Evolutionary conservation across 2,329 filamentous ascomycete species (phyloP).

Genomic region (Emmonsia crescens): DNA sequence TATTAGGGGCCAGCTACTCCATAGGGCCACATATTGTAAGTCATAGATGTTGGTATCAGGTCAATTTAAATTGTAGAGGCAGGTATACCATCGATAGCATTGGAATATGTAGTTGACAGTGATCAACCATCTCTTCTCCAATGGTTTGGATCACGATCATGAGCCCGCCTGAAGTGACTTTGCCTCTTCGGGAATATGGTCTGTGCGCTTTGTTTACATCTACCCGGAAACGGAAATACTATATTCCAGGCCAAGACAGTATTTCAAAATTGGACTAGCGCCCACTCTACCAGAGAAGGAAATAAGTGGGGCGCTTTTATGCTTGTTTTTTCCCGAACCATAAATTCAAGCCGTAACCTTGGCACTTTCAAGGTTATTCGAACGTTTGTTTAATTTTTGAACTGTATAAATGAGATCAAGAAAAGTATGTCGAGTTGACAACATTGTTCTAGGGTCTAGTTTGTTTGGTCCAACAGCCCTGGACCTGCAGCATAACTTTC

Average conservation of each 20-base stretch:
- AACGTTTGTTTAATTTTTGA: neutral
- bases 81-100: neutral
- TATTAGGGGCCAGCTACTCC: neutral
- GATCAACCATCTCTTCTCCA: neutral
- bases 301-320: neutral
- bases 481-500: neutral
- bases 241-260: neutral
- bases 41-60: neutral
- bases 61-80: neutral
- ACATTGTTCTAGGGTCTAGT: neutral
- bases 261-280: neutral
- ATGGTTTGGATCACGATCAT: neutral
- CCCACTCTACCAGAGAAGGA: neutral
- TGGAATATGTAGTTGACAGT: neutral
- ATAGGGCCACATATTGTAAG: neutral
- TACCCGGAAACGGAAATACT: neutral
- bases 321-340: neutral
- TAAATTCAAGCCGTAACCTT: neutral
- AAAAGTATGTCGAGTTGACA: neutral
- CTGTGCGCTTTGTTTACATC: slow-evolving; percentile 12
- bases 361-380: neutral
- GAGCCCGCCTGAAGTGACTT: neutral
- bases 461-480: neutral
- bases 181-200: slow-evolving; percentile 5
- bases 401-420: neutral